Base-by-base conservation (phyloP, 2,329 filamentous ascomycete genomes). In the Aspergillus thermomutatus region DNA sequence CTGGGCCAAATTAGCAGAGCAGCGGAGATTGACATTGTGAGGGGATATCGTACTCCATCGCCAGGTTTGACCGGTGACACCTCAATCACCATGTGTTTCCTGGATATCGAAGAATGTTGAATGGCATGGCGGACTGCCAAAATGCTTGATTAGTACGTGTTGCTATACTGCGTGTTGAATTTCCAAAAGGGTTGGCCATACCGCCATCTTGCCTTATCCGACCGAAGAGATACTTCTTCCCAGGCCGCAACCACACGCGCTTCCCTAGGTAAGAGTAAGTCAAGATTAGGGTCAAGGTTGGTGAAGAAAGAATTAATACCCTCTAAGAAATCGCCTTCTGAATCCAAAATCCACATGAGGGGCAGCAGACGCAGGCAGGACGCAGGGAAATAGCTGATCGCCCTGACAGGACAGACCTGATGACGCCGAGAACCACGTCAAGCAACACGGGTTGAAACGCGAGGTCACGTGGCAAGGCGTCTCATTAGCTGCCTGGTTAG, bases 161-260 rank as follows among this genome's bases (percentile, higher is more conserved):
- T 26, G 19, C 14, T 46, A 10, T 17, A 47, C 7, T 49, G 45
- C 46, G 41, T 56, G 28, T 49, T 27, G 21, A 17, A 1, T 14
- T 37, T 17, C 5, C n/a, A 21, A 11, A 28, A 26, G 58, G 17
- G 53, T 50, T 47, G 25, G 56, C 40, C 57, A 65, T 80, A 85
- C 86, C 80, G 67, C 89, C 86, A 55, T 83, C 82, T 59, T 73
- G 68, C 61, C 82, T 83, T 40, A 90, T 92, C 61, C 93, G 86
- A 55, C 93, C 93, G 70, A 96, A 90, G 21, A 96, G 82, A 72
- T 94, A 93, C 65, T 84, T 86, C 71, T 91, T 91, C 51, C 92
- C 92, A 1, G 92, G 92, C 56, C 88, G 86, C 59, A 96, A 81
- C 92, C 92, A 96, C 64, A 92, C 80, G 66, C 85, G 86, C 73